Evolutionary conservation across 306 rosid genomes (phyloP).

Genomic region (Castanea sativa): DNA sequence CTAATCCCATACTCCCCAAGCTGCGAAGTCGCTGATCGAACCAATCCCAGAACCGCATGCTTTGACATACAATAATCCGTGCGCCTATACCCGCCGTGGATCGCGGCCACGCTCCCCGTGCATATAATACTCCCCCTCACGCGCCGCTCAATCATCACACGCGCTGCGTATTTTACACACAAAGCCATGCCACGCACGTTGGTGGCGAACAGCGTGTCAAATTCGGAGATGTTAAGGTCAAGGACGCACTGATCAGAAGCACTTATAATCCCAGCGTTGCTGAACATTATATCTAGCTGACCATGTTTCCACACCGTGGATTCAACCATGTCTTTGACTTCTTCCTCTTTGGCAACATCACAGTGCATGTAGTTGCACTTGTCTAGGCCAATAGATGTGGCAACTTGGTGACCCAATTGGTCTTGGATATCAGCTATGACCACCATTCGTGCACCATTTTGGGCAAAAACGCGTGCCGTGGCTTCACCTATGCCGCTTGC

Average conservation of each 20-base stretch:
- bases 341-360: constrained; percentile 46
- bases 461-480: constrained; percentile 37
- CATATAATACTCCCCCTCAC: constrained; percentile 50
- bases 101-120: constrained; percentile 31
- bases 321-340: constrained; percentile 36
- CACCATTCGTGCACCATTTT: constrained; percentile 39
- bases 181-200: constrained; percentile 36
- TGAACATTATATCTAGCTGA: constrained; percentile 53
- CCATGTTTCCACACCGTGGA: constrained; percentile 36
- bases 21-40: constrained; percentile 41
- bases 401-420: constrained; percentile 37
- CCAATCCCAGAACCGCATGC: constrained; percentile 51
- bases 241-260: constrained; percentile 20
- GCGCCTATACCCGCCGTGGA: accelerated
- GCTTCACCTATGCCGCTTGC: constrained; percentile 72
- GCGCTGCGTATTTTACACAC: constrained; percentile 52
- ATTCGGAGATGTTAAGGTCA: constrained; percentile 36
- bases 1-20: constrained; percentile 42
- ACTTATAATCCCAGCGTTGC: constrained; percentile 43
- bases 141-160: constrained; percentile 42
- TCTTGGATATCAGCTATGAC: constrained; percentile 61
- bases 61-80: constrained; percentile 49
- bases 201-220: constrained; percentile 19
- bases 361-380: constrained; percentile 46
- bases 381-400: constrained; percentile 36